A percentile compares a stretch with the other conserved stretches of the same genome.
phyloP scores from a whole-genome alignment of 148 eudicot genomes.

The Persicaria tinctoria region DNA sequence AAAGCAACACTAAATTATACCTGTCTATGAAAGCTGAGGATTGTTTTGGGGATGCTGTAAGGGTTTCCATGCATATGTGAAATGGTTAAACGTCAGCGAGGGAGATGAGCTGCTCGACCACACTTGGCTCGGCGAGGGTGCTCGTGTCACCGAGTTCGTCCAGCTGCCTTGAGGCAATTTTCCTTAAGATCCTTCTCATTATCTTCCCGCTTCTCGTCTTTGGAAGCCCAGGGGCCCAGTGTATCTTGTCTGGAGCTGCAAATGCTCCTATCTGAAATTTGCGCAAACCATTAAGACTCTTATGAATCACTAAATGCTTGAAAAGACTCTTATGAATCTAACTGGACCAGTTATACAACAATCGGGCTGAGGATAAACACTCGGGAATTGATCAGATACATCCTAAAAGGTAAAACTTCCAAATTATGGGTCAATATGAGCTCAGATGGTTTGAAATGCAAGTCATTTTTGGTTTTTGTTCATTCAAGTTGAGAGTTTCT shows the following conservation, averaged over 20 bases:
- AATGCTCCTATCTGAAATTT: slow-evolving; percentile 86
- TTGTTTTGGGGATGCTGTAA: neutral
- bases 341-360: neutral
- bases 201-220: slow-evolving; percentile 99
- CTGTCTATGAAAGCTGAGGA: neutral
- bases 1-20: neutral
- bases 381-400: neutral
- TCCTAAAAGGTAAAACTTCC: too few species aligned
- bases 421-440: neutral
- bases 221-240: slow-evolving; percentile 98
- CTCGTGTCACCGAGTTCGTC: slow-evolving; percentile 97
- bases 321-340: neutral
- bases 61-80: neutral
- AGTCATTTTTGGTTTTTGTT: neutral
- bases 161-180: slow-evolving; percentile 83
- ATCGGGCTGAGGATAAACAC: neutral
- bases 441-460: neutral
- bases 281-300: neutral
- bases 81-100: slow-evolving; percentile 38
- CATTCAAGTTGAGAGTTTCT: neutral
- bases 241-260: slow-evolving; percentile 91
- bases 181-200: slow-evolving; percentile 93
- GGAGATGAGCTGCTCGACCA: slow-evolving; percentile 82
- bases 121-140: slow-evolving; percentile 86
- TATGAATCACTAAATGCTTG: neutral